These are phyloP conservation scores for Brachypodium distachyon DNA, from an alignment of 202 grass and related monocot species.

Conservation along the genomic window DNA sequence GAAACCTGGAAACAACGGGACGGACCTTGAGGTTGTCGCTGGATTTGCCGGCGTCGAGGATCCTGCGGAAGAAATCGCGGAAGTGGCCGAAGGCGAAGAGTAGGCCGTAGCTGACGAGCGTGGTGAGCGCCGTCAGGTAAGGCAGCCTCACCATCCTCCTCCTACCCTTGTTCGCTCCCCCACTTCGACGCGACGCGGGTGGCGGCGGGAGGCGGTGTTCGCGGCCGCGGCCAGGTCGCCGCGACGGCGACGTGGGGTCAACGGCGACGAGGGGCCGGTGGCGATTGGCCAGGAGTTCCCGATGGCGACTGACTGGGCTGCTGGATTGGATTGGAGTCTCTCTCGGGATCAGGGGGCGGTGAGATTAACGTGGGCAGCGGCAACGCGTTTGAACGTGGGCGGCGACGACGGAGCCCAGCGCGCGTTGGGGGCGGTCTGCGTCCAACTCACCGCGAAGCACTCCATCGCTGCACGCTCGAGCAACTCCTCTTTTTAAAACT, in stretches of 20 bases:
- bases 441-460: not conserved
- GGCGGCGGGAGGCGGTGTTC: not conserved
- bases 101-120: slow-evolving; percentile 94
- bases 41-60: slow-evolving; percentile 69
- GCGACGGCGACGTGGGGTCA: not conserved
- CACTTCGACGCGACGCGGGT: not conserved
- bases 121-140: slow-evolving; percentile 70
- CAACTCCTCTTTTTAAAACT: too few relatives aligned
- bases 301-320: not conserved
- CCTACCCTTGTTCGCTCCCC: not conserved
- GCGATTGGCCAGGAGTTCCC: not conserved
- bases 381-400: not conserved
- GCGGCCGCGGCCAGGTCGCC: slow-evolving; percentile 3
- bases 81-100: slow-evolving; percentile 96
- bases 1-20: not conserved
- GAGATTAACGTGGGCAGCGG: not conserved
- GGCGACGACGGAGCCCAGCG: not conserved
- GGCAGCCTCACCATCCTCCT: slow-evolving; percentile 73
- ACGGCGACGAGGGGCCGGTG: slow-evolving; percentile 25
- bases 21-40: slow-evolving; percentile 65
- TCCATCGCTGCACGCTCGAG: not conserved
- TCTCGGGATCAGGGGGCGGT: not conserved
- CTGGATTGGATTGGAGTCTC: not conserved
- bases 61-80: slow-evolving; percentile 71
- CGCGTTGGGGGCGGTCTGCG: not conserved